phyloP scores from a whole-genome alignment of 345 rosid genomes.

The Corchorus olitorius region DNA sequence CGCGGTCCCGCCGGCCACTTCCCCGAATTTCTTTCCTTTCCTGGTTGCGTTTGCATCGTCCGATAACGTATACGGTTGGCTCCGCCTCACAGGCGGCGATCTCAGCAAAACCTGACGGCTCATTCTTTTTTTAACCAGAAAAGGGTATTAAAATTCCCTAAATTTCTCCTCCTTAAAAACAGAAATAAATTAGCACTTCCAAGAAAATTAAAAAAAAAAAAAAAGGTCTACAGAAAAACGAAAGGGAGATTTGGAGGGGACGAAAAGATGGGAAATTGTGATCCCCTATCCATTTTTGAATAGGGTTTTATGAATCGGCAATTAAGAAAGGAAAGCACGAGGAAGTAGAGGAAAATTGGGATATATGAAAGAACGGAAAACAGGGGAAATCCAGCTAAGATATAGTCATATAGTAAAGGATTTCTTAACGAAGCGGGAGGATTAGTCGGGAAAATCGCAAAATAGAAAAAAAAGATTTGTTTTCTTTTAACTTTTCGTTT shows the following conservation, averaged over 20 bases:
- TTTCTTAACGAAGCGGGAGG: background rate
- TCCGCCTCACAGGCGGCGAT: conserved; percentile 29
- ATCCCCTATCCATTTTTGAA: background rate
- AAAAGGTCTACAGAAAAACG: background rate
- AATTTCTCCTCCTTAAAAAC: background rate
- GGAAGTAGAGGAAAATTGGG: background rate
- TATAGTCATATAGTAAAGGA: background rate
- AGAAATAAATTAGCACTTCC: background rate
- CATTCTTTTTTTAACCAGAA: conserved; percentile 28
- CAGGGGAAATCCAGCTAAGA: background rate
- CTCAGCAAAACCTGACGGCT: conserved; percentile 26
- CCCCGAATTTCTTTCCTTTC: conserved; percentile 42
- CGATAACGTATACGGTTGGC: conserved; percentile 14
- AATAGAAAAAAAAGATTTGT: too few relatives aligned
- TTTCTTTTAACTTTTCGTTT: background rate
- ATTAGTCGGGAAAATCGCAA: conserved; percentile 1
- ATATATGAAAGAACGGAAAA: background rate
- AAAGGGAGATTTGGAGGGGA: background rate
- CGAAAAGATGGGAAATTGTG: background rate
- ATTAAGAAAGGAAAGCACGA: background rate
- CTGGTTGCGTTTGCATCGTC: conserved; percentile 16
- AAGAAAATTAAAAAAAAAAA: background rate
- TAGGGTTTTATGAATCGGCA: background rate
- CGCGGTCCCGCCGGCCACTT: conserved; percentile 62
- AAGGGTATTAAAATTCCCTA: background rate